Evolutionary conservation across 768 basidiomycete species (phyloP).

Genomic region (Pleurotus tuber-regium): DNA sequence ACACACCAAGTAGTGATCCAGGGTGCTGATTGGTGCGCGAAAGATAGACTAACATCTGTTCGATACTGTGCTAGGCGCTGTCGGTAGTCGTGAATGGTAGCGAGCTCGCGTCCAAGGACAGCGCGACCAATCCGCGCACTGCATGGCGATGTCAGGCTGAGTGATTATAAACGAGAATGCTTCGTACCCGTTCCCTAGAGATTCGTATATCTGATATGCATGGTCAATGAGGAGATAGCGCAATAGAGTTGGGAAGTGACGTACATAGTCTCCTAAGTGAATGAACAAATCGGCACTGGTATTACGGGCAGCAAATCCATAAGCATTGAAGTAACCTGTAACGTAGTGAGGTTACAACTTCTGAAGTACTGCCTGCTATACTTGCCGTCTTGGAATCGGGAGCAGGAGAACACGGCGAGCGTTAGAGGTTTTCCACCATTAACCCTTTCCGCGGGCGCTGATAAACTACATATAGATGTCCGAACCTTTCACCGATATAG

Average conservation of each 20-base stretch:
- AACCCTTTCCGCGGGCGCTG: slow-evolving; percentile 44
- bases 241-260: slow-evolving; percentile 13
- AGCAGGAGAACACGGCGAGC: slow-evolving; percentile 60
- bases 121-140: slow-evolving; percentile 48
- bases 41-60: slow-evolving; percentile 44
- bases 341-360: no score
- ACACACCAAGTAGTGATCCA: slow-evolving; percentile 57
- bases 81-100: slow-evolving; percentile 54
- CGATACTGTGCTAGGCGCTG: slow-evolving; percentile 51
- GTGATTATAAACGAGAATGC: not conserved
- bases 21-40: slow-evolving; percentile 47
- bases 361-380: no score
- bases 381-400: slow-evolving; percentile 48
- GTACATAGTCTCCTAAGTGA: slow-evolving; percentile 59
- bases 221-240: not conserved
- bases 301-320: slow-evolving; percentile 54
- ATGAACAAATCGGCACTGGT: slow-evolving; percentile 51
- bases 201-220: slow-evolving; percentile 42
- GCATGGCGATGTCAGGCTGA: not conserved
- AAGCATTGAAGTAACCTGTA: slow-evolving; percentile 60
- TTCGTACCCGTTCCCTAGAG: not conserved
- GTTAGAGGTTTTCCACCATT: slow-evolving; percentile 51
- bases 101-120: slow-evolving; percentile 51
- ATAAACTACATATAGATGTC: not conserved
- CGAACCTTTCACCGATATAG: not conserved